These are phyloP conservation scores for Ophidiomyces ophidiicola DNA, from an alignment of 2,329 filamentous ascomycete genomes.

Conservation along the genomic window DNA sequence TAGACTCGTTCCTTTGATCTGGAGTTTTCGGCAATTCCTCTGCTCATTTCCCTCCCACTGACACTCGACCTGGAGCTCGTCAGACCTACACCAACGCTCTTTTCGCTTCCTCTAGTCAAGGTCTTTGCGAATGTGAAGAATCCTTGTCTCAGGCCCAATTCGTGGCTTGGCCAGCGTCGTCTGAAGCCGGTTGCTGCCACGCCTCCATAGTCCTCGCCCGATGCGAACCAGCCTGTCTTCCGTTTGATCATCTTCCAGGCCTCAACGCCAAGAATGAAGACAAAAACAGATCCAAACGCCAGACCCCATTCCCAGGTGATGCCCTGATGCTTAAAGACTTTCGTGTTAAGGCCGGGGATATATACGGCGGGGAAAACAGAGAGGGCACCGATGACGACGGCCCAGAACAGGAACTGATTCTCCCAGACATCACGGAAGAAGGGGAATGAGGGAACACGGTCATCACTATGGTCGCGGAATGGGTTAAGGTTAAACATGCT, in stretches of 20 bases:
- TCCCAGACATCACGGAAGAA: slow-evolving; percentile 27
- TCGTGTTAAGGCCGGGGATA: slow-evolving; percentile 47
- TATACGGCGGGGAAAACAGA: slow-evolving; percentile 45
- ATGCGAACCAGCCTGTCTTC: slow-evolving; percentile 21
- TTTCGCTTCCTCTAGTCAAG: slow-evolving; percentile 21
- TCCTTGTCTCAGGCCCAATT: slow-evolving; percentile 22
- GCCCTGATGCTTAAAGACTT: slow-evolving; percentile 49
- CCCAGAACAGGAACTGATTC: slow-evolving; percentile 44
- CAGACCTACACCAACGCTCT: slow-evolving; percentile 14
- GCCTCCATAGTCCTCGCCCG: slow-evolving; percentile 22
- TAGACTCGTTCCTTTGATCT: slow-evolving; percentile 5
- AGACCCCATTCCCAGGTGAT: slow-evolving; percentile 54
- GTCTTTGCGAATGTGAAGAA: slow-evolving; percentile 25
- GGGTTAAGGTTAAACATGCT: slow-evolving; percentile 45
- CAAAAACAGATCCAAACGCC: slow-evolving; percentile 41
- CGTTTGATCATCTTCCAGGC: slow-evolving; percentile 49
- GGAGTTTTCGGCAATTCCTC: slow-evolving; percentile 4
- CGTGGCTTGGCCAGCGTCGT: slow-evolving; percentile 17
- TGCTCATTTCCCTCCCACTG: slow-evolving; percentile 5
- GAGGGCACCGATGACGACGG: slow-evolving; percentile 37
- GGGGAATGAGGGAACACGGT: slow-evolving; percentile 24
- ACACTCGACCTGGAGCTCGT: slow-evolving; percentile 14
- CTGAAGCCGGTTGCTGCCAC: slow-evolving; percentile 16
- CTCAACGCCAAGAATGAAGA: slow-evolving; percentile 50
- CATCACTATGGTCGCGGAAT: slow-evolving; percentile 17